Evolutionary conservation across 495 filamentous ascomycete species (phyloP), one percentile per base, ranked within the genome.

Genomic region (Hypoxylon trugodes): DNA sequence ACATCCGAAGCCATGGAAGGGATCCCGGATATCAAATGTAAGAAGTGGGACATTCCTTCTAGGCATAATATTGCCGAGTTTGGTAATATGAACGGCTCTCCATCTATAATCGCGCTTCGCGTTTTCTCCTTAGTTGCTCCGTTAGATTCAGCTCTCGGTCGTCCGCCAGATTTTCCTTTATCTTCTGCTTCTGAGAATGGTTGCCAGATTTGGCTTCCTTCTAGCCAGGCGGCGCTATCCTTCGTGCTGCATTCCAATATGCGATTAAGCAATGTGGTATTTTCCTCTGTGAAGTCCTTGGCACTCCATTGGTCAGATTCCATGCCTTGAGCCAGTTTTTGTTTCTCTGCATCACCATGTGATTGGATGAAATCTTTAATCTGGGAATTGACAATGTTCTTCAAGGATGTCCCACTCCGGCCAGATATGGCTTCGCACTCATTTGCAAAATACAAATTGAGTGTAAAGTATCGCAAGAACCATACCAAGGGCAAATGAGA

Each of bases 381-480:
- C 57, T 98, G 95, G 45, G 85, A 87, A 61, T 96, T 94, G 32
- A 98, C 91, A 1, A 96, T 82, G 2, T 85, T 94, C 72, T 96
- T 96, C 22, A 98, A 79, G 1, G 88, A 82, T 4, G 87, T 89
- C 2, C 93, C 93, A 49, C 91, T 87, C 50, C 95, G 85, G 2
- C 95, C 95, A 10, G 92, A 96, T 12, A 97, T 91, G 2, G 95
- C 91, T 73, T 99, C 95, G 66, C 95, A 99, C 71, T 99, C 95
- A 66, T 97, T 96, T 6, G 92, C 91, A 69, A 98, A 99, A 18
- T 96, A 85, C 21, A 93, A 85, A 65, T 97, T 98, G 15, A 99
- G 85, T 6, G 86, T 93, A 70, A 97, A 96, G 70, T 98, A 98
- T 47, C 92, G 87, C 19, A 98, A 72, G 72, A 99, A 98, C 59